Conservation (phyloP, 164 flowering plant genomes). For the Tetracentron sinense region DNA sequence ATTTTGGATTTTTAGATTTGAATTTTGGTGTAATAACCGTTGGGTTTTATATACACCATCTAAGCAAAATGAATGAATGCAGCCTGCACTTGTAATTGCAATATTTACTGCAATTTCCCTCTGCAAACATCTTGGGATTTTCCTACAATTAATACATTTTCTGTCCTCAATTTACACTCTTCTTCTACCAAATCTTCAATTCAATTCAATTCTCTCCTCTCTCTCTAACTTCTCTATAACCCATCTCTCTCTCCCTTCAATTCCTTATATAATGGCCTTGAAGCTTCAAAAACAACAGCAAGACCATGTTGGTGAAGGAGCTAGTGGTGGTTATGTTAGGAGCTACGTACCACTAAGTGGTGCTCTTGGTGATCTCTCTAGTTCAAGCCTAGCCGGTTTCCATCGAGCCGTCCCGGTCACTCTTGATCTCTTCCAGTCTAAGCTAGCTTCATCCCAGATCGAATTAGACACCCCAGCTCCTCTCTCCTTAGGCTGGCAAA, state of each 20-base stretch:
- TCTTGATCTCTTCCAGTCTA: constrained; percentile 22
- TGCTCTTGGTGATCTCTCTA: too few species aligned
- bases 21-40: neutral
- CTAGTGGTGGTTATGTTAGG: constrained; percentile 1
- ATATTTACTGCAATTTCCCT: constrained; percentile 46
- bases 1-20: neutral
- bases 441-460: constrained; percentile 12
- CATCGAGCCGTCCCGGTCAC: constrained; percentile 10
- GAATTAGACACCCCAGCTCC: constrained; percentile 20
- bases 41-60: constrained; percentile 30
- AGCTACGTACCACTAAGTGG: too few species aligned
- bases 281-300: constrained; percentile 25
- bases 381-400: constrained; percentile 11
- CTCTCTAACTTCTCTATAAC: constrained; percentile 33
- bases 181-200: constrained; percentile 57
- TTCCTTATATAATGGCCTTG: constrained; percentile 53
- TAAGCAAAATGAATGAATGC: constrained; percentile 44
- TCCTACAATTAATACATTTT: constrained; percentile 67
- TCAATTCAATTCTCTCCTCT: constrained; percentile 35
- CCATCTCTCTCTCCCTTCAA: constrained; percentile 39
- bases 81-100: constrained; percentile 49
- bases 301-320: constrained; percentile 15
- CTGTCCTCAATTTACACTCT: constrained; percentile 51
- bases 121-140: constrained; percentile 46
- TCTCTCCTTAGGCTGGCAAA: constrained; percentile 25